Base-by-base conservation (phyloP, 2,329 filamentous ascomycete genomes). In the Colletotrichum tanaceti region DNA sequence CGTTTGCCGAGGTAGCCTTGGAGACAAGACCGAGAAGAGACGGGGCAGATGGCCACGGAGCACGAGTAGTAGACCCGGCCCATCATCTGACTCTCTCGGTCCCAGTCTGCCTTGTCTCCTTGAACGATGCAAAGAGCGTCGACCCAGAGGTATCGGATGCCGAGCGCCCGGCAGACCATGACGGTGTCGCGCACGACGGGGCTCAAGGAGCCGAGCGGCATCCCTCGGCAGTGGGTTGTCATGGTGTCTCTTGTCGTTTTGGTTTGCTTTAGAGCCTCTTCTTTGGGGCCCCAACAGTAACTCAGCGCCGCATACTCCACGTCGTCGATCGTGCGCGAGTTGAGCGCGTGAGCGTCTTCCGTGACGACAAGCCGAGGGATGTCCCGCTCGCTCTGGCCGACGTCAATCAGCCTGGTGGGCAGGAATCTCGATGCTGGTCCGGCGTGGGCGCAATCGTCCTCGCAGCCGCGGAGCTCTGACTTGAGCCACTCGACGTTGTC, bases 121-220 rank as follows among this genome's bases (percentile, higher is more conserved):
- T 78, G 76, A 20, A 76, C 46, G 18, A 78, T 78, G 59, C 75
- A 78, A 1, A 78, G 65, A 1, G 73, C 70, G 60, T 78, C 75
- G 9, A 77, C 73, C 76, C 75, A 77, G 1, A 77, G 44, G 53
- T 75, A 76, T 13, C 64, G 65, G 7, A 75, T 53, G 4, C 68
- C 68, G 1, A 77, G 69, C 38, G 62, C 54, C 22, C 54, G 43
- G 16, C 62, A 65, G 3, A 47, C 38, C 7, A 22, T 35, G 20
- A 59, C 54, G 1, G 62, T 52, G 11, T 60, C 62, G 14, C 39
- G 41, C 16, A 60, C 53, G 10, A 58, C 55, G 1, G 44, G 44
- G 18, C 47, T 60, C 35, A 65, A 18, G 2, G 16, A 43, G 3
- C 22, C 14, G 2, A 65, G 38, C 4, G 62, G 9, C 2, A 65